Evolutionary conservation across 306 rosid species (phyloP).

Genomic region (Quercus parvula): DNA sequence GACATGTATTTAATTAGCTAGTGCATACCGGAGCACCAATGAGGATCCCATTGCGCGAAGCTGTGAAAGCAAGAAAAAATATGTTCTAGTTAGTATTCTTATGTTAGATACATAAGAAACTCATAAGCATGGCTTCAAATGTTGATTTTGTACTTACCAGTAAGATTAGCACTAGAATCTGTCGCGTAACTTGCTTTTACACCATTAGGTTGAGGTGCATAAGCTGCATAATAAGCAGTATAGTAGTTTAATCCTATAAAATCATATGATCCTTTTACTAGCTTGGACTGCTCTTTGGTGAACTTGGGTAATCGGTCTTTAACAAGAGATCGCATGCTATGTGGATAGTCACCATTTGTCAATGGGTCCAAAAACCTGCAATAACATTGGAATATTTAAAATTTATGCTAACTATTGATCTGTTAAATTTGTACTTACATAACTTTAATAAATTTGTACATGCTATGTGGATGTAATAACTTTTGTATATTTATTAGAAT

Average conservation of each 20-base stretch:
- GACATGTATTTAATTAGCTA: too few relatives aligned
- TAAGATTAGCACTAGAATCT: conserved; percentile 29
- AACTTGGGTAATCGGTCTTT: conserved; percentile 53
- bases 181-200: conserved; percentile 21
- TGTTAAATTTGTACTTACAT: too few relatives aligned
- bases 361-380: conserved; percentile 64
- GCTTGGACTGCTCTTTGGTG: conserved; percentile 28
- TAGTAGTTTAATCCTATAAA: conserved; percentile 66
- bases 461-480: too few relatives aligned
- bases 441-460: too few relatives aligned
- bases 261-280: conserved; percentile 54
- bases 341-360: conserved; percentile 52
- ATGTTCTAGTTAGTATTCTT: neutral
- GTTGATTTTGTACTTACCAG: conserved; percentile 24
- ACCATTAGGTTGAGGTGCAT: conserved; percentile 15
- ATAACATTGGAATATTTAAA: neutral
- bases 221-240: conserved; percentile 40
- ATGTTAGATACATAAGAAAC: neutral
- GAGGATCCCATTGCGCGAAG: conserved; percentile 32
- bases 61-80: conserved; percentile 10
- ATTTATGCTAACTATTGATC: too few relatives aligned
- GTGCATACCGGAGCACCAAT: conserved; percentile 51
- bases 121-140: neutral
- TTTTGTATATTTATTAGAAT: too few relatives aligned
- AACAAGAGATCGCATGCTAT: conserved; percentile 34